Percentiles rank a stretch among this genome's conserved stretches.
Evolutionary conservation across 2,329 filamentous ascomycete species (phyloP).

Genomic region (Orbilia blumenaviensis): DNA sequence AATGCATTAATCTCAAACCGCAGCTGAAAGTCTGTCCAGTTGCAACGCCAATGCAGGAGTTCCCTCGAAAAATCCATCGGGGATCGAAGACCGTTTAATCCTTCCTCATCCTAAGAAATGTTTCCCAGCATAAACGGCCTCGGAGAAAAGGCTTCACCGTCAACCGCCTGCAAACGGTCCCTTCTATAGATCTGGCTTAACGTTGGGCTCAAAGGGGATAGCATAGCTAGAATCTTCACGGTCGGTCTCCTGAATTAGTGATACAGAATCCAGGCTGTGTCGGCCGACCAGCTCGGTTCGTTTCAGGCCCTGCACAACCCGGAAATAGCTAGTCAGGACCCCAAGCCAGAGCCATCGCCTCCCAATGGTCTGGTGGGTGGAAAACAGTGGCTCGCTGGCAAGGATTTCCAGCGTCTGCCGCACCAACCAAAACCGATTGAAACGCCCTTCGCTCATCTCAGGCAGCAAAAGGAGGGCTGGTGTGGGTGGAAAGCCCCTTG

Average conservation of each 20-base stretch:
- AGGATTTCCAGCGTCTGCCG: constrained; percentile 2
- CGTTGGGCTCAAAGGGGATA: not conserved
- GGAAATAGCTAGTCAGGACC: constrained; percentile 10
- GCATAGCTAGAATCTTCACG: not conserved
- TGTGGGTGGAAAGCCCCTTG: not conserved
- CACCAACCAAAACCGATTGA: constrained; percentile 47
- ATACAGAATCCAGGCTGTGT: constrained; percentile 16
- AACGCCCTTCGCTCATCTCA: constrained; percentile 35
- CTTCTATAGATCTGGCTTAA: not conserved
- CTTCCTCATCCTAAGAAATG: not conserved
- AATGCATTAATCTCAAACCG: not conserved
- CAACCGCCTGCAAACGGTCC: constrained; percentile 29
- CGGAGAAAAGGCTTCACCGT: constrained; percentile 3
- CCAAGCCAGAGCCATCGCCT: not conserved
- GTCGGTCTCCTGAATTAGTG: not conserved
- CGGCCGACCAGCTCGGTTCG: constrained; percentile 19
- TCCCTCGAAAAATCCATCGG: not conserved
- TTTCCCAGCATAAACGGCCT: constrained; percentile 8
- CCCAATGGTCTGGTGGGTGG: not conserved
- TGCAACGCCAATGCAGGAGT: not conserved
- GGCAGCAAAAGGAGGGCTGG: constrained; percentile 22
- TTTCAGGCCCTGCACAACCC: constrained; percentile 23
- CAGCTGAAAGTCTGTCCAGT: not conserved
- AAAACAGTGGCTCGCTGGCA: not conserved
- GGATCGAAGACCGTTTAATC: constrained; percentile 2